These are phyloP conservation scores for Arthrobotrys conoides DNA, from an alignment of 2,329 filamentous ascomycete species.

Conservation along the genomic window DNA sequence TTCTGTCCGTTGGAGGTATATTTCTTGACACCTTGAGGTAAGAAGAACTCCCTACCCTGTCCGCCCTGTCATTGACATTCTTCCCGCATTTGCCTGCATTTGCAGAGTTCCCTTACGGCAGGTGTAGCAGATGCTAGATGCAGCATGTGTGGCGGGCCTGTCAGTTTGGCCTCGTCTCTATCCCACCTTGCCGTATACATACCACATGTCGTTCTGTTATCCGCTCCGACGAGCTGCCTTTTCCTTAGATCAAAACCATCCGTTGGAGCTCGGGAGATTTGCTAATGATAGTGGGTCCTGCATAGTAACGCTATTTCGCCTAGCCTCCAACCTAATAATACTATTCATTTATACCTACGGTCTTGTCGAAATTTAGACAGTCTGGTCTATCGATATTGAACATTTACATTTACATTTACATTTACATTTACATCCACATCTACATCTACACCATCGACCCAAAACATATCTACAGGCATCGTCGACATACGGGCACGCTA, in stretches of 20 bases:
- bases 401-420: neutral
- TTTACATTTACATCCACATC: neutral
- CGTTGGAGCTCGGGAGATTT: conserved; percentile 42
- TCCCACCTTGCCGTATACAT: conserved; percentile 13
- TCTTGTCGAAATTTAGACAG: conserved; percentile 3
- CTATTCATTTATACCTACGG: neutral
- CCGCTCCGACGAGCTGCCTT: conserved; percentile 18
- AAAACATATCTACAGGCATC: neutral
- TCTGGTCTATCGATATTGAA: conserved; percentile 2
- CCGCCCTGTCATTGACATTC: neutral
- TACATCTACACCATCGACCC: neutral
- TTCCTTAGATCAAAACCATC: conserved; percentile 15
- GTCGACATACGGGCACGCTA: neutral
- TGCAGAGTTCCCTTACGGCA: conserved; percentile 7
- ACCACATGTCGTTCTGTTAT: neutral
- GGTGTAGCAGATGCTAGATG: conserved; percentile 19
- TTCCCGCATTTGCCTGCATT: conserved; percentile 1
- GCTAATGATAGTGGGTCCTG: conserved; percentile 53
- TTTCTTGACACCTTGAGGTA: conserved; percentile 23
- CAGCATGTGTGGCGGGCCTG: conserved; percentile 13
- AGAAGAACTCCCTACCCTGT: conserved; percentile 5
- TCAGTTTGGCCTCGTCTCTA: conserved; percentile 2
- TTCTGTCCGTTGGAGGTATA: conserved; percentile 9
- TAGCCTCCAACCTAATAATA: conserved; percentile 34
- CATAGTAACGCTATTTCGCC: conserved; percentile 38